Evolutionary conservation across 1,284 basidiomycete genomes (phyloP).

Genomic region (Puccinia triticina): DNA sequence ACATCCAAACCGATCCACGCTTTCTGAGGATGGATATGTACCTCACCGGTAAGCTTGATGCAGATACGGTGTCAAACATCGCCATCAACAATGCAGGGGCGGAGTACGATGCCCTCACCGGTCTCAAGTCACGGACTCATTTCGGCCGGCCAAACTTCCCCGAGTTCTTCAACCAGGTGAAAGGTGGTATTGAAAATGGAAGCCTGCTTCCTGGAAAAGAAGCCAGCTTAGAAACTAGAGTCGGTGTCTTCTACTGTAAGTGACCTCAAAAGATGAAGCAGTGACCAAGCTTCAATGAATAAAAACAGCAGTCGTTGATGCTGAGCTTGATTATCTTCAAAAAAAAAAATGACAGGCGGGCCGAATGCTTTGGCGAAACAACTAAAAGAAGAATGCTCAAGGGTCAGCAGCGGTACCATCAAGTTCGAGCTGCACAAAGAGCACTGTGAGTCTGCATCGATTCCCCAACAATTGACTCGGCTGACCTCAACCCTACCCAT

Average conservation of each 20-base stretch:
- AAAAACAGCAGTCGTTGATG: background rate
- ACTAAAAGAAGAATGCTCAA: constrained; percentile 71
- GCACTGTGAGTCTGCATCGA: constrained; percentile 56
- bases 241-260: constrained; percentile 66
- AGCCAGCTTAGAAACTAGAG: constrained; percentile 75
- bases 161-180: constrained; percentile 72
- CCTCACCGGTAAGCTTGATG: constrained; percentile 78
- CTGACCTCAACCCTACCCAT: background rate
- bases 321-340: constrained; percentile 1
- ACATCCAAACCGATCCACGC: constrained; percentile 73
- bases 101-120: constrained; percentile 76
- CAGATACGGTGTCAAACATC: constrained; percentile 87
- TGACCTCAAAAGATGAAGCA: background rate
- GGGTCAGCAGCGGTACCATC: constrained; percentile 66
- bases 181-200: constrained; percentile 73
- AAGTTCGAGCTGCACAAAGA: constrained; percentile 79
- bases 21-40: constrained; percentile 88
- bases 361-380: constrained; percentile 72
- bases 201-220: constrained; percentile 76
- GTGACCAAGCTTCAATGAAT: background rate
- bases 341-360: constrained; percentile 14
- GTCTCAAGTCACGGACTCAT: constrained; percentile 78
- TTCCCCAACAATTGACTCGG: background rate
- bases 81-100: constrained; percentile 70
- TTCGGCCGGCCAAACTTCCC: constrained; percentile 86